These are phyloP conservation scores for Mollisiaceae sp. DNA, from an alignment of 2,329 filamentous ascomycete species.

Conservation along the genomic window DNA sequence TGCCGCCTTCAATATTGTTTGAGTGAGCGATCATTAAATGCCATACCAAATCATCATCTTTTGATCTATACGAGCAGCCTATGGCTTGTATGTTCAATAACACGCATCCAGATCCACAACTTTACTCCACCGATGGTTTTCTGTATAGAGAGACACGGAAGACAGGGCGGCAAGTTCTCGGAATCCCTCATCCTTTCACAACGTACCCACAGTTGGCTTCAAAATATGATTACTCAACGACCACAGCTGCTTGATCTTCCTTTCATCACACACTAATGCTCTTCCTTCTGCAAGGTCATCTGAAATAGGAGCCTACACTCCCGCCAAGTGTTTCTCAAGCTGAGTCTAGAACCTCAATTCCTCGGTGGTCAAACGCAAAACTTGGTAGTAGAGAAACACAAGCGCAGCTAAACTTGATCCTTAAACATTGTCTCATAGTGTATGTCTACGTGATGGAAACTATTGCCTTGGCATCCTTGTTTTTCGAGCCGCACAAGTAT, in stretches of 20 bases:
- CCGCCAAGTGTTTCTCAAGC: not conserved
- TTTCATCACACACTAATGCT: not conserved
- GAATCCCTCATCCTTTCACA: not conserved
- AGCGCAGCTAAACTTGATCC: not conserved
- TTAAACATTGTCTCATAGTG: not conserved
- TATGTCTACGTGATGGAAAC: not conserved
- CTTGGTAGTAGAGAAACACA: not conserved
- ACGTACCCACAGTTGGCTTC: not conserved
- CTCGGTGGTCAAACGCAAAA: not conserved
- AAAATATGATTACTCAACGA: conserved; percentile 1
- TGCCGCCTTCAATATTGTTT: too few species aligned
- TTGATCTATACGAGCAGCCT: not conserved
- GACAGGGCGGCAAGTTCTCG: not conserved
- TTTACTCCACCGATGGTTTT: not conserved
- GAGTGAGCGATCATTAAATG: not conserved
- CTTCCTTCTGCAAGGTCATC: not conserved
- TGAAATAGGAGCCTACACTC: not conserved
- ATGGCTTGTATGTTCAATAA: not conserved
- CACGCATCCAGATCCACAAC: not conserved
- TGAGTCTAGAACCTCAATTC: not conserved
- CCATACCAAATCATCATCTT: not conserved
- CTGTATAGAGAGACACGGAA: not conserved
- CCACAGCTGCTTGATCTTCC: not conserved
- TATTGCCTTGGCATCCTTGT: not conserved
- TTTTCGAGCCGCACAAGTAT: not conserved